phyloP scores from a whole-genome alignment of 1,284 basidiomycete species.

The Apiotrichum brassicae region DNA sequence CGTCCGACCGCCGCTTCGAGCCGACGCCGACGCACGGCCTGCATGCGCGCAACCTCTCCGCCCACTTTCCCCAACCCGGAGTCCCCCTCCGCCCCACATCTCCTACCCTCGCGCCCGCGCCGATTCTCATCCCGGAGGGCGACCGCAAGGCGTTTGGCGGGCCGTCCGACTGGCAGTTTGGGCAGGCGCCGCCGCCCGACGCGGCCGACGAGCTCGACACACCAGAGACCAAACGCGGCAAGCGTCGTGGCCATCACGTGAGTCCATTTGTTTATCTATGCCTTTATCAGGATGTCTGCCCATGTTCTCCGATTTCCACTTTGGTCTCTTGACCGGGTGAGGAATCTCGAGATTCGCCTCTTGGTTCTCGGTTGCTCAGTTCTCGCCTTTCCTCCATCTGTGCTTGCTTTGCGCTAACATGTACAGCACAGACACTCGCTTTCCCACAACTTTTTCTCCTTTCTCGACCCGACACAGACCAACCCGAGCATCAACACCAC shows the following conservation, averaged over 20 bases:
- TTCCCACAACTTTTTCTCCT: constrained; percentile 89
- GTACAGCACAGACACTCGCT: constrained; percentile 77
- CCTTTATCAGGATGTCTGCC: too few relatives aligned
- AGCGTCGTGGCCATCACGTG: constrained; percentile 68
- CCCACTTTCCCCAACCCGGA: constrained; percentile 82
- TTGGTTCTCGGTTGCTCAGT: not conserved
- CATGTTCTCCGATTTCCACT: too few relatives aligned
- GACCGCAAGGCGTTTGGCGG: constrained; percentile 28
- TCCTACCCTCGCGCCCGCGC: constrained; percentile 14
- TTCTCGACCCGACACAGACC: constrained; percentile 58
- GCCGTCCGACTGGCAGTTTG: constrained; percentile 27
- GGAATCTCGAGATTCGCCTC: too few relatives aligned
- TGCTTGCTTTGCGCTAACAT: too few relatives aligned
- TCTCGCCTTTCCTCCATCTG: not conserved
- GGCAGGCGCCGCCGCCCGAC: constrained; percentile 17
- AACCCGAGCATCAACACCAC: constrained; percentile 22
- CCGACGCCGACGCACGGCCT: constrained; percentile 48
- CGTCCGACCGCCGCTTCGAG: constrained; percentile 19
- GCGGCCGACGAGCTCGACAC: constrained; percentile 8
- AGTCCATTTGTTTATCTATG: too few relatives aligned
- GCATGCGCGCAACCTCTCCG: constrained; percentile 81
- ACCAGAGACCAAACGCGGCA: constrained; percentile 44
- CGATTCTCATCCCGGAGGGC: constrained; percentile 16
- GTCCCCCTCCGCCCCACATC: constrained; percentile 32
- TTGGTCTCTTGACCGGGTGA: too few relatives aligned